Conservation (phyloP, 306 rosid species). For the Citrullus mucosospermus region DNA sequence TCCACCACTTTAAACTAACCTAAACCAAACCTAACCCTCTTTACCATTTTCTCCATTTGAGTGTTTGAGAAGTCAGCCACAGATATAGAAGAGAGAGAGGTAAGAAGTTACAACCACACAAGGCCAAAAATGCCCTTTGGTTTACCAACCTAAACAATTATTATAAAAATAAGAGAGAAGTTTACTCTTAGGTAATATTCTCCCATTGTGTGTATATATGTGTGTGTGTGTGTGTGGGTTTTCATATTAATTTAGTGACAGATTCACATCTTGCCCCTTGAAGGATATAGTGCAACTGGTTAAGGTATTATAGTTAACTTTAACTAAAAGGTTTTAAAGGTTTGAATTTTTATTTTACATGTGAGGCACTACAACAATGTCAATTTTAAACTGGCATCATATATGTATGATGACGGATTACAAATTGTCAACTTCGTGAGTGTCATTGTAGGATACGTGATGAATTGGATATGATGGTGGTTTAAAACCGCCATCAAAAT, state of each 20-base stretch:
- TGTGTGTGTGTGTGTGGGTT: background rate
- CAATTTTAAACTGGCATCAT: too few relatives aligned
- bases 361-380: background rate
- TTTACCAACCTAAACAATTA: background rate
- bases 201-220: background rate
- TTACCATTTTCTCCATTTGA: background rate
- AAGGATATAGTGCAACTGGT: background rate
- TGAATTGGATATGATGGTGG: too few relatives aligned
- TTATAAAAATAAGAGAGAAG: background rate
- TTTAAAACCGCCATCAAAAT: too few relatives aligned
- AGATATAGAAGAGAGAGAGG: background rate
- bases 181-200: background rate
- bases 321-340: background rate
- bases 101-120: background rate
- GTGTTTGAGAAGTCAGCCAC: background rate
- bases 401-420: too few relatives aligned
- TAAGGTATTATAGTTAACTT: background rate
- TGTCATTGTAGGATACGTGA: too few relatives aligned
- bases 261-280: background rate
- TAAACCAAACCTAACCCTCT: background rate
- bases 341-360: background rate
- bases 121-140: background rate
- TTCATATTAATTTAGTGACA: background rate
- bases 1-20: constrained; percentile 2
- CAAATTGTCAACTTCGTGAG: too few relatives aligned